These are phyloP conservation scores for Apiospora sp. DNA, from an alignment of 2,329 filamentous ascomycete species.

Conservation along the genomic window DNA sequence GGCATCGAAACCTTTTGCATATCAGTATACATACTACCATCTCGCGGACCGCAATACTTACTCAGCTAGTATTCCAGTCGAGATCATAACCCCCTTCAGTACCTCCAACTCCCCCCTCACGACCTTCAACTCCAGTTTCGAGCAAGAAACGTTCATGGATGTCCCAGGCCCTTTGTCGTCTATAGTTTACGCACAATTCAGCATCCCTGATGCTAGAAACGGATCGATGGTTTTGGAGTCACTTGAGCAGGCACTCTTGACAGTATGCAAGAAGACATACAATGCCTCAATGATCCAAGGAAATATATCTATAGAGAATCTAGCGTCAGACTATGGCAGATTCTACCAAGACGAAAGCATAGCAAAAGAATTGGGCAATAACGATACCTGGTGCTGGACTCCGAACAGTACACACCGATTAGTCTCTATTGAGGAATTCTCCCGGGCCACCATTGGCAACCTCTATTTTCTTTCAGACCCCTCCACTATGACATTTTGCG, in stretches of 20 bases:
- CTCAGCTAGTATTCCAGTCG: neutral
- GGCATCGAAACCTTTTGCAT: neutral
- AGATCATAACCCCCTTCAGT: neutral
- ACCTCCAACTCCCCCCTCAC: neutral
- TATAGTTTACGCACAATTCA: neutral
- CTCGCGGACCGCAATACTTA: too few relatives aligned
- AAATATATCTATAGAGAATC: neutral
- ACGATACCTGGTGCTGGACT: neutral
- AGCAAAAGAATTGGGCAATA: neutral
- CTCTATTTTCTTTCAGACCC: neutral
- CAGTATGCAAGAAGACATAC: conserved; percentile 15
- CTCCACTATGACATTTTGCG: neutral
- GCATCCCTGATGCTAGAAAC: neutral
- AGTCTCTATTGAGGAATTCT: neutral
- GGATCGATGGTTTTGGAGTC: neutral
- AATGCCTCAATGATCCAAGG: neutral
- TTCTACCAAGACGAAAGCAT: neutral
- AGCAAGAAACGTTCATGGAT: neutral
- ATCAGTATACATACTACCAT: neutral
- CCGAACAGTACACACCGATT: neutral
- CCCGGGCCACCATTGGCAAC: neutral
- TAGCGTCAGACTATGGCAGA: neutral
- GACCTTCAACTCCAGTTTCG: neutral
- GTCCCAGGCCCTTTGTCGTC: neutral
- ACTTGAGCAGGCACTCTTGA: neutral